Evolutionary conservation across 1,284 basidiomycete genomes (phyloP).

Genomic region (Tilletia walkeri): DNA sequence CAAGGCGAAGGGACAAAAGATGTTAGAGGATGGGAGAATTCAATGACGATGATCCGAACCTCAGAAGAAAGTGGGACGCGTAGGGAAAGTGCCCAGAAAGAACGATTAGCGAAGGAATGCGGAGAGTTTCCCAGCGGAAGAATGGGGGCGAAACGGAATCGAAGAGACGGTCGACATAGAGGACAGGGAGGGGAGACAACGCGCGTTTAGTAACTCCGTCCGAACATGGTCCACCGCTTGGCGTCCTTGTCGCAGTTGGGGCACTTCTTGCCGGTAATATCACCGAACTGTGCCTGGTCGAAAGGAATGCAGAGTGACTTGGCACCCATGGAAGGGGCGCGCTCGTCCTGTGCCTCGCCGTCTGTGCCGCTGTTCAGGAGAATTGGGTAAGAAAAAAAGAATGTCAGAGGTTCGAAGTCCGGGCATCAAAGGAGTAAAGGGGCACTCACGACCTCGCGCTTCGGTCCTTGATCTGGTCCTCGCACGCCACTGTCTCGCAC

Average conservation of each 20-base stretch:
- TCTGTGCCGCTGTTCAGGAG: slow-evolving; percentile 25
- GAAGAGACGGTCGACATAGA: too few relatives aligned
- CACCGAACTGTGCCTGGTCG: slow-evolving; percentile 68
- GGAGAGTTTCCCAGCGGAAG: too few relatives aligned
- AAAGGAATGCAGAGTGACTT: slow-evolving; percentile 97
- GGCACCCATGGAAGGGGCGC: slow-evolving; percentile 94
- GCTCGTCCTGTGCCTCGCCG: slow-evolving; percentile 62
- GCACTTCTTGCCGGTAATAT: slow-evolving; percentile 46
- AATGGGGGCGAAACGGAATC: too few relatives aligned
- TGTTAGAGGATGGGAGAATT: too few relatives aligned
- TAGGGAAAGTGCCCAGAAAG: too few relatives aligned
- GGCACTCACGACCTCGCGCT: slow-evolving; percentile 63
- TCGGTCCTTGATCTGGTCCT: slow-evolving; percentile 97
- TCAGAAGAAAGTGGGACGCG: too few relatives aligned
- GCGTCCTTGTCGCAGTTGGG: slow-evolving; percentile 50
- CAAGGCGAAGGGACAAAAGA: too few relatives aligned
- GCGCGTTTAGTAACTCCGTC: slow-evolving; percentile 42
- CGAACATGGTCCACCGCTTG: slow-evolving; percentile 56
- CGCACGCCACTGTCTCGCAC: slow-evolving; percentile 91
- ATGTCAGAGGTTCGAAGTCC: slow-evolving; percentile 24
- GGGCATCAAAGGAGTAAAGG: neutral
- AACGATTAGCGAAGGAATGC: too few relatives aligned
- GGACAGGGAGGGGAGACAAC: too few relatives aligned
- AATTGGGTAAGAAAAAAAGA: neutral
- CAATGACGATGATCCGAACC: too few relatives aligned